phyloP scores from a whole-genome alignment of 257 asterid species.

The Coffea eugenioides region DNA sequence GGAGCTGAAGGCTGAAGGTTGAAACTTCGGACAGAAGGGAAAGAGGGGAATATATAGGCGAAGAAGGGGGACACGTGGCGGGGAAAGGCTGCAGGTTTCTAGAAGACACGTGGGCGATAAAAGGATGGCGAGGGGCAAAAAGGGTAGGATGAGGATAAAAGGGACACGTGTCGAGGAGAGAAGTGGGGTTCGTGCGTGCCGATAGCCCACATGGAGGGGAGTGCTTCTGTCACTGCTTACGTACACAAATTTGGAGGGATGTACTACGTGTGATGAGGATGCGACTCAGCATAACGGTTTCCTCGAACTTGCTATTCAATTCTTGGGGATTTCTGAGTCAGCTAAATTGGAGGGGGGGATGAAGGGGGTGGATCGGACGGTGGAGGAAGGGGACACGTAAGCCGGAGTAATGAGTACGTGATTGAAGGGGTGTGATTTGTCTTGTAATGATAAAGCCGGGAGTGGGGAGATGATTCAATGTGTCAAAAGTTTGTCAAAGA shows the following conservation, averaged over 20 bases:
- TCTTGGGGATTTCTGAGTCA: not conserved
- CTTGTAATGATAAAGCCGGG: not conserved
- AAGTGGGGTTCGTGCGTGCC: slow-evolving; percentile 15
- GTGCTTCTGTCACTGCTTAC: slow-evolving; percentile 45
- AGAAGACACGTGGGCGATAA: slow-evolving; percentile 38
- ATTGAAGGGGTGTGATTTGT: slow-evolving; percentile 4
- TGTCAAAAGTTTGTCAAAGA: not conserved
- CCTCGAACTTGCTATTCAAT: slow-evolving; percentile 6
- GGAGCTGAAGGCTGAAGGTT: slow-evolving; percentile 31
- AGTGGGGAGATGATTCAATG: not conserved
- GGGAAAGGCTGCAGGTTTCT: slow-evolving; percentile 30
- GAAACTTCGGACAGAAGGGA: slow-evolving; percentile 59
- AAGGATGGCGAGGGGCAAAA: not conserved
- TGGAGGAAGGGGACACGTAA: not conserved
- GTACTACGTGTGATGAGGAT: slow-evolving; percentile 25
- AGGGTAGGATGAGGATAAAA: not conserved
- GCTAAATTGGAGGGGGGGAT: not conserved
- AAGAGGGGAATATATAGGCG: slow-evolving; percentile 44
- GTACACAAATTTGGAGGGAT: slow-evolving; percentile 42
- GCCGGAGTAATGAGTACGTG: not conserved
- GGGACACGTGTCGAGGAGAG: slow-evolving; percentile 21
- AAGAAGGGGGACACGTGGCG: slow-evolving; percentile 45
- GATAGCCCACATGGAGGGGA: slow-evolving; percentile 4
- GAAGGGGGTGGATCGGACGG: not conserved
- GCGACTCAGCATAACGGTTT: slow-evolving; percentile 13